These are phyloP conservation scores for Puccinia brachypodii DNA, from an alignment of 1,284 basidiomycete species.

Conservation along the genomic window DNA sequence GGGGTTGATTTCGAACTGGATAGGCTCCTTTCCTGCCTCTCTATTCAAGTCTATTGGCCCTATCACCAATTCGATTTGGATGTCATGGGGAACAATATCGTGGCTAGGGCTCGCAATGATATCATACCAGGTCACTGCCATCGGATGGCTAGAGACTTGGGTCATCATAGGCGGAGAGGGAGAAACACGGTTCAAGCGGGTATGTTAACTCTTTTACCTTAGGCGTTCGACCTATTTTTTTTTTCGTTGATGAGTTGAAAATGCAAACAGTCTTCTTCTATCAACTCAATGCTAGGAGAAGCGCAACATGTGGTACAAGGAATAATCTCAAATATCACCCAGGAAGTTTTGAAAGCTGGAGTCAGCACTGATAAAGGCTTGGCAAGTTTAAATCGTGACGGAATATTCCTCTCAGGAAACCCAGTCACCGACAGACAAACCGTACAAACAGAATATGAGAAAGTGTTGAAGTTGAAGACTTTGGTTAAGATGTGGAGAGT, in stretches of 20 bases:
- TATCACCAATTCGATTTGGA: conserved; percentile 28
- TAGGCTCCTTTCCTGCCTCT: conserved; percentile 40
- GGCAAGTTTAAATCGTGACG: conserved; percentile 41
- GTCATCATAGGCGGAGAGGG: conserved; percentile 26
- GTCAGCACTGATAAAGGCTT: conserved; percentile 38
- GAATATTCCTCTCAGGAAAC: conserved; percentile 37
- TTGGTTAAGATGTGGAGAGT: conserved; percentile 24
- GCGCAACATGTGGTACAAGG: conserved; percentile 41
- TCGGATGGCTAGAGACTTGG: conserved; percentile 42
- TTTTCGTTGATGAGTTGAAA: background rate
- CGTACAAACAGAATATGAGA: conserved; percentile 43
- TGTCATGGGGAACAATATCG: conserved; percentile 38
- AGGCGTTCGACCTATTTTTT: background rate
- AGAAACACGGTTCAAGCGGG: conserved; percentile 35
- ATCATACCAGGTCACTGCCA: conserved; percentile 28
- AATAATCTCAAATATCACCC: conserved; percentile 43
- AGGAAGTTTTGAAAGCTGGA: conserved; percentile 25
- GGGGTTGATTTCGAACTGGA: conserved; percentile 37
- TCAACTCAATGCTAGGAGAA: conserved; percentile 42
- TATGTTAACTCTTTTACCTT: background rate
- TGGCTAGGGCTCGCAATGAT: conserved; percentile 40
- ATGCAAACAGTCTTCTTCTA: conserved; percentile 24
- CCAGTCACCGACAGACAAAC: conserved; percentile 30
- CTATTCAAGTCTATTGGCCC: conserved; percentile 32
- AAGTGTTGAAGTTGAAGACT: conserved; percentile 35